These are phyloP conservation scores for Quercus lobata DNA, from an alignment of 331 rosid species.

Conservation along the genomic window DNA sequence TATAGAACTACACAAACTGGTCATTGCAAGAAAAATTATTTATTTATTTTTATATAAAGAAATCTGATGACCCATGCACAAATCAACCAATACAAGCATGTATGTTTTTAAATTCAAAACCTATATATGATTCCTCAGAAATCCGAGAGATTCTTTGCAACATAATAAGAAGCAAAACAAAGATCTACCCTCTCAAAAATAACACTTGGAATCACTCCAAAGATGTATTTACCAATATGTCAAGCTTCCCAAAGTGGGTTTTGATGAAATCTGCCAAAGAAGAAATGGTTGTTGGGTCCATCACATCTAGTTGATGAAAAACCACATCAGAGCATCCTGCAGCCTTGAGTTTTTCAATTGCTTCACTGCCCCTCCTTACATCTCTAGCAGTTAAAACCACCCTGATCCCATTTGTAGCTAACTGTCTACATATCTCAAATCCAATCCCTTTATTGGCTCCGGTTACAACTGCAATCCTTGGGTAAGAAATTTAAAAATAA, in stretches of 20 bases:
- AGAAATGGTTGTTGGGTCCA: slow-evolving; percentile 40
- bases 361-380: slow-evolving; percentile 49
- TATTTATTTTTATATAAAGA: too few relatives aligned
- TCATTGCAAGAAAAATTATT: too few relatives aligned
- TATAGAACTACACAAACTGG: too few relatives aligned
- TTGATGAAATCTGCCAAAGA: slow-evolving; percentile 39
- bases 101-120: too few relatives aligned
- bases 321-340: slow-evolving; percentile 31
- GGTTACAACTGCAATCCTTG: slow-evolving; percentile 24
- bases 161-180: too few relatives aligned
- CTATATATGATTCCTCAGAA: too few relatives aligned
- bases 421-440: slow-evolving; percentile 40
- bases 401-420: slow-evolving; percentile 37
- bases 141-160: too few relatives aligned
- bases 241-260: slow-evolving; percentile 50
- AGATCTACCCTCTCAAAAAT: too few relatives aligned
- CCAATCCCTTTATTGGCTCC: slow-evolving; percentile 61
- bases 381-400: slow-evolving; percentile 56
- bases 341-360: slow-evolving; percentile 33
- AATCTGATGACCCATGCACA: too few relatives aligned
- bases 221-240: slow-evolving; percentile 38
- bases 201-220: too few relatives aligned
- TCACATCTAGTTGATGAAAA: slow-evolving; percentile 69
- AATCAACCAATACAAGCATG: too few relatives aligned
- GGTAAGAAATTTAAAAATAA: too few relatives aligned